Evolutionary conservation across 2,329 filamentous ascomycete genomes (phyloP).

Genomic region (Alternaria solani): DNA sequence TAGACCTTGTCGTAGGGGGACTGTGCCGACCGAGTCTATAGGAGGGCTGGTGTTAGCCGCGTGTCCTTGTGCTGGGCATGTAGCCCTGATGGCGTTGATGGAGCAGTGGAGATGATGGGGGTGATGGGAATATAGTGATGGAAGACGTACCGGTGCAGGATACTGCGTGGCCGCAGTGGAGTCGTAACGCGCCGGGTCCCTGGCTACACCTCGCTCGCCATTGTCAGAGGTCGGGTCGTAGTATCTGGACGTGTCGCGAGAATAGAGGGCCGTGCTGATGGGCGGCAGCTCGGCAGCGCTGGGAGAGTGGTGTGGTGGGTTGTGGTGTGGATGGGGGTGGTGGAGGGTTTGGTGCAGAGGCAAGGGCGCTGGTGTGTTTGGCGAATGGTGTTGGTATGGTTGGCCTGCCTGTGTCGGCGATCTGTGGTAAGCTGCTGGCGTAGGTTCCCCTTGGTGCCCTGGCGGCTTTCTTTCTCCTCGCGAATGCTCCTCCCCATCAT

Average conservation of each 20-base stretch:
- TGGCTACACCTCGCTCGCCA: conserved; percentile 46
- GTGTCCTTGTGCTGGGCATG: conserved; percentile 10
- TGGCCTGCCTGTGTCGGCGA: conserved; percentile 50
- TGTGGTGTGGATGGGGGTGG: conserved; percentile 34
- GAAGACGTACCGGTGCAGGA: conserved; percentile 40
- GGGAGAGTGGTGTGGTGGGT: conserved; percentile 35
- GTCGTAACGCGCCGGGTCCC: conserved; percentile 45
- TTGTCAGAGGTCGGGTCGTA: conserved; percentile 60
- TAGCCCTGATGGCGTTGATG: neutral
- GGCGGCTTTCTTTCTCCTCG: conserved; percentile 44
- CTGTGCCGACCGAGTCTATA: conserved; percentile 42
- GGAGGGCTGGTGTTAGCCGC: conserved; percentile 33
- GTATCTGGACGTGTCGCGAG: conserved; percentile 56
- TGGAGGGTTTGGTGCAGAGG: conserved; percentile 40
- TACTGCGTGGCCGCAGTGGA: conserved; percentile 27
- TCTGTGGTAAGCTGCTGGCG: conserved; percentile 47
- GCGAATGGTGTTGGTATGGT: conserved; percentile 48
- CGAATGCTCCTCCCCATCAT: conserved; percentile 40
- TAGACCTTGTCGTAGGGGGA: conserved; percentile 50
- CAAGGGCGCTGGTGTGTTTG: conserved; percentile 45
- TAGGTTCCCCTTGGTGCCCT: conserved; percentile 45
- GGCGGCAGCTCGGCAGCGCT: conserved; percentile 51
- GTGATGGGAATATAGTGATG: conserved; percentile 4
- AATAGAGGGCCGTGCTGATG: conserved; percentile 50
- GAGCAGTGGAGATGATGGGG: neutral